Percentiles rank a stretch among this genome's conserved stretches.
Evolutionary conservation across 345 rosid genomes (phyloP).

Genomic region (Populus ilicifolia): DNA sequence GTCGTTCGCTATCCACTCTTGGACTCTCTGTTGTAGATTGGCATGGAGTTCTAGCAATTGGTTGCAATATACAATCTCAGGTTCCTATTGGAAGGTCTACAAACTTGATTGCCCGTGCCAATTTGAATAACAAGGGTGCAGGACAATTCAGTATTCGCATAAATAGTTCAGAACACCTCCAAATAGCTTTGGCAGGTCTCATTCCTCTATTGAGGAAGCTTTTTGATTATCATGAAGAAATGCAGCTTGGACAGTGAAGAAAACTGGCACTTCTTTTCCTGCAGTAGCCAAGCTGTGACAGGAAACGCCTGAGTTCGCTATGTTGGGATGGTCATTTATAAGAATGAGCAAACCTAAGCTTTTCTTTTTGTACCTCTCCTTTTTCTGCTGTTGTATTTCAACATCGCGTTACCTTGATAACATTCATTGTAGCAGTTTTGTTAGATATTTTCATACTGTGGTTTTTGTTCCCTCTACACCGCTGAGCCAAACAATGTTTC

Average conservation of each 20-base stretch:
- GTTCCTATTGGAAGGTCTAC: constrained; percentile 72
- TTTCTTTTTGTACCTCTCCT: neutral
- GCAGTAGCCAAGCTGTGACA: neutral
- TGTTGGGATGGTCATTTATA: constrained; percentile 26
- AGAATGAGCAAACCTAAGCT: constrained; percentile 7
- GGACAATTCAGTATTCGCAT: constrained; percentile 77
- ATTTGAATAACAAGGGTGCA: constrained; percentile 79
- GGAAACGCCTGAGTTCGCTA: constrained; percentile 13
- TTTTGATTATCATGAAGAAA: constrained; percentile 41
- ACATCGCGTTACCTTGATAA: constrained; percentile 10
- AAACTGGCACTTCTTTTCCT: constrained; percentile 18
- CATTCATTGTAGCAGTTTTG: constrained; percentile 14
- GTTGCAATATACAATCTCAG: constrained; percentile 86
- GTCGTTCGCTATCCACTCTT: constrained; percentile 64
- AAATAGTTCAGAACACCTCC: constrained; percentile 90
- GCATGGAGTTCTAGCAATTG: constrained; percentile 92
- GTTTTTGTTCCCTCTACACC: constrained; percentile 21
- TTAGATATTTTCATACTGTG: constrained; percentile 10
- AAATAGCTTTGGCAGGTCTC: constrained; percentile 60
- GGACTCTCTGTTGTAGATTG: constrained; percentile 94
- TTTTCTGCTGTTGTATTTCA: neutral
- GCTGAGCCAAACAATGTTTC: neutral
- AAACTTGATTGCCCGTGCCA: constrained; percentile 69
- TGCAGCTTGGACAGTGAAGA: constrained; percentile 66
- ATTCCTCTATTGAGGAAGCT: constrained; percentile 77